Base-by-base conservation (phyloP, 2,329 filamentous ascomycete genomes). In the Colletotrichum theobromicola region DNA sequence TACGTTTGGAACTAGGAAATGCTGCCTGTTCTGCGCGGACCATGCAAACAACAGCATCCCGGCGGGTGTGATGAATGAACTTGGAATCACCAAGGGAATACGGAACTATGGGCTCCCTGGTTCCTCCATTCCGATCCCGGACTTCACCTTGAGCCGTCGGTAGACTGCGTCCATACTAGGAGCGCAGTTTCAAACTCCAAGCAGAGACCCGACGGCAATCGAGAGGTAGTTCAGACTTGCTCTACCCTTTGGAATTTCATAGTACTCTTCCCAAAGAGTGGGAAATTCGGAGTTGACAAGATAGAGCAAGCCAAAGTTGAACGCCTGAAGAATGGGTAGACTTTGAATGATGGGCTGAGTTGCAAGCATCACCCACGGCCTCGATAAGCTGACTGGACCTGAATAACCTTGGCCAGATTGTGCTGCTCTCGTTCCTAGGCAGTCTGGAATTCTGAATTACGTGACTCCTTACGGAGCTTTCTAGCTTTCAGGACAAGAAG, bases 181-280 rank as follows among this genome's bases (percentile, higher is more conserved):
- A 0, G 85, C 87, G 10, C 84, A 84, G 2, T 90, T 77, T 73
- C 90, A 87, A 0, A 87, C 85, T 9, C 88, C 91, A 1, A 89
- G 80, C 70, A 92, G 86, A 82, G 93, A 93, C 2, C 93, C 93
- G 0, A 93, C 53, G 0, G 90, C 91, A 24, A 91, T 87, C 12
- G 92, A 89, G 53, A 93, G 87, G 81, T 93, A 93, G 80, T 93
- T 92, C 1, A 94, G 81, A 0, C 90, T 90, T n/a, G 89, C 90
- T 32, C 90, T 90, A 67, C 90, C 88, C 12, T 88, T 84, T 1
- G 87, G 87, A 77, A 92, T 86, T 67, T 85, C 79, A 78, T 94
- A 94, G 16, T 85, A 81, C 0, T 79, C 76, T 3, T 81, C 85
- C 90, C 91, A 94, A 1, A 94, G 84, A 0, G 81, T 78, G 0